These are phyloP conservation scores for Kockovaella imperatae DNA, from an alignment of 768 basidiomycete species.

Conservation along the genomic window DNA sequence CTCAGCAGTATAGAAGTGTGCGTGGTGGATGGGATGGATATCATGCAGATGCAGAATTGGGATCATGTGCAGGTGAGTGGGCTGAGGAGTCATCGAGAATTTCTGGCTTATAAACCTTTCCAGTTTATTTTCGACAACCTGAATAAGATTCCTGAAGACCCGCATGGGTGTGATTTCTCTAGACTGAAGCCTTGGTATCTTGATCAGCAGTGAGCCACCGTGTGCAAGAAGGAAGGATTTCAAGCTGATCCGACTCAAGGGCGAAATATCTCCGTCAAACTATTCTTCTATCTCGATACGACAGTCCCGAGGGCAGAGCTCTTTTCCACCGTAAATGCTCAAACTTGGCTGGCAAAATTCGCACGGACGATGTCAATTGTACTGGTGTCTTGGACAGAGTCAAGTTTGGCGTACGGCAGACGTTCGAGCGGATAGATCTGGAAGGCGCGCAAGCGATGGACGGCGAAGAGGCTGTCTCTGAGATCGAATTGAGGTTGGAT, in stretches of 20 bases:
- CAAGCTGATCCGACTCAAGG: constrained; percentile 46
- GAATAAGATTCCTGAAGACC: constrained; percentile 85
- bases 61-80: constrained; percentile 78
- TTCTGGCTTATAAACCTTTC: not conserved
- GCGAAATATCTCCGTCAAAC: constrained; percentile 82
- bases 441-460: constrained; percentile 11
- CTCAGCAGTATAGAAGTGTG: constrained; percentile 86
- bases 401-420: constrained; percentile 75
- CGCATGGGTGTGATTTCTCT: constrained; percentile 89
- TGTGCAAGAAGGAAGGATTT: constrained; percentile 1
- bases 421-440: constrained; percentile 45
- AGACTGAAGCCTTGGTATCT: constrained; percentile 97
- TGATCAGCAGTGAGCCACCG: constrained; percentile 71
- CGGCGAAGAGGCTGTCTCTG: constrained; percentile 54
- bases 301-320: constrained; percentile 77
- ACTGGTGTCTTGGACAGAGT: constrained; percentile 58
- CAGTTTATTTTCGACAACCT: constrained; percentile 78
- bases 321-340: constrained; percentile 66
- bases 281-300: constrained; percentile 74
- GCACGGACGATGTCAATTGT: constrained; percentile 58
- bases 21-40: constrained; percentile 86
- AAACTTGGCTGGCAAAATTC: constrained; percentile 78
- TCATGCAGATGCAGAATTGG: constrained; percentile 97
- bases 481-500: constrained; percentile 77
- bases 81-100: no score